Evolutionary conservation across 2,329 filamentous ascomycete species (phyloP).

Genomic region (Paradendryphiella salina): DNA sequence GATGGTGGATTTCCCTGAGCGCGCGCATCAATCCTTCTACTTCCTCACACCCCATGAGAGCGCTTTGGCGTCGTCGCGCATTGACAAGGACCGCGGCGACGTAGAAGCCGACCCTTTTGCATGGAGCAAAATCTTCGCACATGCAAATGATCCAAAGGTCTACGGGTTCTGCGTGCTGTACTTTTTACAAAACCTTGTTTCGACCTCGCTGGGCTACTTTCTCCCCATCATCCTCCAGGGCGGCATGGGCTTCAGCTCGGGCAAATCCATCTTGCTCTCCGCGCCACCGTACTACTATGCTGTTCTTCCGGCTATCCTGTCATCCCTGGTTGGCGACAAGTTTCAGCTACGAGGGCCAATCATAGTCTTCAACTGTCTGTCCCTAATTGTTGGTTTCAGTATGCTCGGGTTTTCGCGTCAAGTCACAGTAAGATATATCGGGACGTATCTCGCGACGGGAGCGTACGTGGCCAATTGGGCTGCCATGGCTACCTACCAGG

Average conservation of each 20-base stretch:
- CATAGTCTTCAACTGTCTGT: constrained; percentile 66
- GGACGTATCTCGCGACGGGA: constrained; percentile 67
- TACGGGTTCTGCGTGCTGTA: constrained; percentile 68
- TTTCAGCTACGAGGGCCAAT: constrained; percentile 64
- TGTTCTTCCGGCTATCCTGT: constrained; percentile 64
- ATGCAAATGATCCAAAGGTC: constrained; percentile 63
- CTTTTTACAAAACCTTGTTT: constrained; percentile 69
- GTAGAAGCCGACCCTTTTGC: constrained; percentile 60
- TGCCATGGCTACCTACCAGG: constrained; percentile 60
- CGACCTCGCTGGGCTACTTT: constrained; percentile 67
- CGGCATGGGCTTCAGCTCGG: constrained; percentile 52
- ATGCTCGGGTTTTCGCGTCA: constrained; percentile 66
- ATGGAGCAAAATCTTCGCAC: constrained; percentile 58
- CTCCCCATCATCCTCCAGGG: constrained; percentile 61
- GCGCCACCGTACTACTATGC: constrained; percentile 71
- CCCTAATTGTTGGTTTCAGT: constrained; percentile 64
- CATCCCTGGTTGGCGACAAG: constrained; percentile 64
- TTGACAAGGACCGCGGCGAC: constrained; percentile 65
- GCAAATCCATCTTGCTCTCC: constrained; percentile 61
- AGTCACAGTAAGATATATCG: constrained; percentile 65
- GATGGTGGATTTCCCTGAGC: constrained; percentile 71
- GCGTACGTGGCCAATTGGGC: constrained; percentile 73
- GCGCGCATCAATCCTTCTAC: constrained; percentile 58
- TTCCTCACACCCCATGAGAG: constrained; percentile 63
- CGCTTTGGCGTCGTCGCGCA: constrained; percentile 59